A percentile compares a stretch with the other conserved stretches of the same genome.
phyloP scores from a whole-genome alignment of 257 asterid species.

The Forsythia suspensa region DNA sequence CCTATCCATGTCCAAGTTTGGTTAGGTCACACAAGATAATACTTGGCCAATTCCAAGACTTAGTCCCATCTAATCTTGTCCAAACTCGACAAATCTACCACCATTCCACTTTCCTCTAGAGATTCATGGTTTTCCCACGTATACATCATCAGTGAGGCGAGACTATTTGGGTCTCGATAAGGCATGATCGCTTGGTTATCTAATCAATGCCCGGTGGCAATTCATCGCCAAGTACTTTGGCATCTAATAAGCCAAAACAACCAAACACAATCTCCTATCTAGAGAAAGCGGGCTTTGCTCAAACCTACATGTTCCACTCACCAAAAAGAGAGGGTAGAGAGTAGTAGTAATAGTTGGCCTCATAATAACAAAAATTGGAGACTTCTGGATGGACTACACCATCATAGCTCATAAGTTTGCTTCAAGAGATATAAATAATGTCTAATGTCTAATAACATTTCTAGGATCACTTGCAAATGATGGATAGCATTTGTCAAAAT shows the following conservation, averaged over 20 bases:
- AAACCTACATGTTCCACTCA: background rate
- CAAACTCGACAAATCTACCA: background rate
- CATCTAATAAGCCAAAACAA: background rate
- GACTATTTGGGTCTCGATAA: background rate
- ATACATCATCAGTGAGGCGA: background rate
- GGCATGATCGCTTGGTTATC: background rate
- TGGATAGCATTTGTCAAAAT: too few relatives aligned
- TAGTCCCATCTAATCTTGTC: too few relatives aligned
- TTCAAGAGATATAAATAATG: background rate
- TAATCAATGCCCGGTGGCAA: background rate
- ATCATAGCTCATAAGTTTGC: conserved; percentile 11
- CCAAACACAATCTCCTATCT: background rate
- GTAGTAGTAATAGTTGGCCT: background rate
- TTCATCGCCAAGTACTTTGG: background rate
- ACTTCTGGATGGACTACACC: background rate
- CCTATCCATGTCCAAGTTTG: background rate
- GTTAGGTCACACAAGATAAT: background rate
- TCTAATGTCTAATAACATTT: too few relatives aligned
- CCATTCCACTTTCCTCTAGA: background rate
- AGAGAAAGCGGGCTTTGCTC: background rate
- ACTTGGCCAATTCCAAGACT: background rate
- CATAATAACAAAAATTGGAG: background rate
- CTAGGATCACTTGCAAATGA: too few relatives aligned
- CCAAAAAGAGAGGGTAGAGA: background rate
- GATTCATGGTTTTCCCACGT: background rate